phyloP scores from a whole-genome alignment of 1,284 basidiomycete genomes.

The Leccinum pallidistipes region DNA sequence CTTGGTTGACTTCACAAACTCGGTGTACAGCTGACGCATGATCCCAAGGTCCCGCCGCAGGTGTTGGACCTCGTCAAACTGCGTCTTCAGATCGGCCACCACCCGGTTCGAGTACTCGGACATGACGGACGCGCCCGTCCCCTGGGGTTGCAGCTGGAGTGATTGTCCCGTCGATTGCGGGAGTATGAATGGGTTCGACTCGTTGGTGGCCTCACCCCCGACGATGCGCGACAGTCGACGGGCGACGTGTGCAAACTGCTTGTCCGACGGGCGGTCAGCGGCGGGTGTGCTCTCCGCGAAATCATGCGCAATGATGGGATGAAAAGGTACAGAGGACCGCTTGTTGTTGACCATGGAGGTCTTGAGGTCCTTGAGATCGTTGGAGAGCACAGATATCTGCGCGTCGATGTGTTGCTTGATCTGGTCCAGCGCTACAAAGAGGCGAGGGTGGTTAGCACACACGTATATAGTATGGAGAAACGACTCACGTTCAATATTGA shows the following conservation, averaged over 20 bases:
- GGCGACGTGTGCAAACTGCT: slow-evolving; percentile 69
- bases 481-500: slow-evolving; percentile 94
- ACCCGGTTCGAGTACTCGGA: slow-evolving; percentile 73
- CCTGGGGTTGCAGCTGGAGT: slow-evolving; percentile 68
- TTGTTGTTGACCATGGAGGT: slow-evolving; percentile 56
- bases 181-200: slow-evolving; percentile 40
- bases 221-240: slow-evolving; percentile 68
- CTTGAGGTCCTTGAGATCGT: slow-evolving; percentile 92
- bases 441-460: slow-evolving; percentile 5
- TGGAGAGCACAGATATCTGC: slow-evolving; percentile 82
- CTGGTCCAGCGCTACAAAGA: slow-evolving; percentile 87
- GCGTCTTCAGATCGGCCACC: slow-evolving; percentile 82
- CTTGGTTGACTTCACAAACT: slow-evolving; percentile 91
- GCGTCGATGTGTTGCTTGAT: slow-evolving; percentile 97
- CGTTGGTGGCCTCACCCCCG: slow-evolving; percentile 33
- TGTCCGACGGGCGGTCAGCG: slow-evolving; percentile 65
- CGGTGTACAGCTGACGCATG: slow-evolving; percentile 92
- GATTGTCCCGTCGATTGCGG: slow-evolving; percentile 68
- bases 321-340: slow-evolving; percentile 41
- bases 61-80: slow-evolving; percentile 94
- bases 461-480: slow-evolving; percentile 1
- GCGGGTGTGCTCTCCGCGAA: slow-evolving; percentile 60
- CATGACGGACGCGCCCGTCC: slow-evolving; percentile 69
- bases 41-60: slow-evolving; percentile 91
- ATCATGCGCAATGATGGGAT: slow-evolving; percentile 50